These are phyloP conservation scores for Agrocybe pediades DNA, from an alignment of 768 basidiomycete species.

Conservation along the genomic window DNA sequence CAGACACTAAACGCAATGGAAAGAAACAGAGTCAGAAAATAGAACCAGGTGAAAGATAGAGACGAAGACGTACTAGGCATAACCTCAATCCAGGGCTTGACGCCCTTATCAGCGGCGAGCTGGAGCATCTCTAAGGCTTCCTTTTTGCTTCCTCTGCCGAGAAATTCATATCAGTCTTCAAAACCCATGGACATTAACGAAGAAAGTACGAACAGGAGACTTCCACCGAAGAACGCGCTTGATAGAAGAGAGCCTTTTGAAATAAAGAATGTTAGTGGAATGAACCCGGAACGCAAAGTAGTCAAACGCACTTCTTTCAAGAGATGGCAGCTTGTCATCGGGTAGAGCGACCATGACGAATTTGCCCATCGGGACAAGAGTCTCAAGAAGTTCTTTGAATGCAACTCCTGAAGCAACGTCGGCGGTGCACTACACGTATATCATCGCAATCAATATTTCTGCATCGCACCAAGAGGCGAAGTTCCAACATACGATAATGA, in stretches of 20 bases:
- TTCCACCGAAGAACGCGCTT: constrained; percentile 30
- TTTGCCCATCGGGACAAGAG: constrained; percentile 53
- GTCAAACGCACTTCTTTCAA: constrained; percentile 24
- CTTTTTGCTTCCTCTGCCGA: constrained; percentile 57
- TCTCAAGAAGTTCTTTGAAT: constrained; percentile 36
- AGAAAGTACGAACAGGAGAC: constrained; percentile 23
- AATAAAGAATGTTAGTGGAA: neutral
- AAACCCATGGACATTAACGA: neutral
- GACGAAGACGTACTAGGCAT: constrained; percentile 34
- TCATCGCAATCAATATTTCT: neutral
- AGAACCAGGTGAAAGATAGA: neutral
- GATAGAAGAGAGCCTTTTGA: constrained; percentile 22
- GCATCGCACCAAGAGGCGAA: neutral
- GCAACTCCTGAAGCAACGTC: constrained; percentile 29
- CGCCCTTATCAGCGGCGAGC: constrained; percentile 53
- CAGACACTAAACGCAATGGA: constrained; percentile 33
- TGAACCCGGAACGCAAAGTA: constrained; percentile 23
- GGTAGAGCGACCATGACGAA: constrained; percentile 61
- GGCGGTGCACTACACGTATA: constrained; percentile 23
- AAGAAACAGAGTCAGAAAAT: neutral
- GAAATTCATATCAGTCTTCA: constrained; percentile 27
- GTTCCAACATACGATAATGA: constrained; percentile 42
- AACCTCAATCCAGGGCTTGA: constrained; percentile 49
- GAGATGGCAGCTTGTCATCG: constrained; percentile 44
- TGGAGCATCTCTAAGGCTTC: constrained; percentile 63